These are phyloP conservation scores for Monosporascus sp. DNA, from an alignment of 2,329 filamentous ascomycete genomes.

Conservation along the genomic window DNA sequence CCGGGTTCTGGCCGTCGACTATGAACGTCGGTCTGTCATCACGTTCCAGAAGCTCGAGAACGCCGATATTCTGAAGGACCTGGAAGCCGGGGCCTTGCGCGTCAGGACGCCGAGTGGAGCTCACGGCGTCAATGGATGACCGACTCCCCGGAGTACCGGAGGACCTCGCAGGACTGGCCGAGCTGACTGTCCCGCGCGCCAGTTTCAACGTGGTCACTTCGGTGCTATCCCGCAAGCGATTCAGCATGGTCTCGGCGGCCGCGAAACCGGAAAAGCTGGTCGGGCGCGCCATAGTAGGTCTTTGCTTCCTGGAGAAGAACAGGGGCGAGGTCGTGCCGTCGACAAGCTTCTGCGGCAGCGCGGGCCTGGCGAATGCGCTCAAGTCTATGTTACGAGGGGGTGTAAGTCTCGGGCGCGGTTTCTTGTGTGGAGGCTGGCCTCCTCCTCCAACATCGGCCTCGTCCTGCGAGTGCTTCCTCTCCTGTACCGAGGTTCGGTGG, in stretches of 20 bases:
- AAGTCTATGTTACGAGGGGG: conserved; percentile 42
- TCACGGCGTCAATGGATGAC: conserved; percentile 48
- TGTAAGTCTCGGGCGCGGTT: conserved; percentile 40
- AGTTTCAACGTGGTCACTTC: conserved; percentile 52
- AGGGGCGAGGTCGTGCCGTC: conserved; percentile 44
- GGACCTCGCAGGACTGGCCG: conserved; percentile 41
- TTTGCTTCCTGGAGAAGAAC: conserved; percentile 45
- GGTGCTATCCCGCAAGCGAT: conserved; percentile 38
- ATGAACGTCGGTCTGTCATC: conserved; percentile 74
- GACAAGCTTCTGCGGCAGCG: conserved; percentile 21
- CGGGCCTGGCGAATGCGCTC: conserved; percentile 24
- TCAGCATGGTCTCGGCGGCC: conserved; percentile 41
- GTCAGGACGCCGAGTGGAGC: conserved; percentile 49
- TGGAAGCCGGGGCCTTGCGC: conserved; percentile 44
- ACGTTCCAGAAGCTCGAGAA: conserved; percentile 69
- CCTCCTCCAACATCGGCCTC: conserved; percentile 13
- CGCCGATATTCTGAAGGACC: conserved; percentile 58
- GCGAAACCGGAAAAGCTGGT: conserved; percentile 36
- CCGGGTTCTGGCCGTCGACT: conserved; percentile 57
- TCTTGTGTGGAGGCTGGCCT: conserved; percentile 34
- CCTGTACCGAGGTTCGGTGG: conserved; percentile 8
- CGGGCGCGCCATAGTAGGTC: conserved; percentile 32
- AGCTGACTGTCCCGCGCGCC: conserved; percentile 47
- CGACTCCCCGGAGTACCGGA: conserved; percentile 49
- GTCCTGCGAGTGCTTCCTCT: conserved; percentile 16